Percentiles rank a stretch among this genome's conserved stretches.
Evolutionary conservation across 176 grass and related monocot genomes (phyloP).

Genomic region (Tillandsia fasciculata): DNA sequence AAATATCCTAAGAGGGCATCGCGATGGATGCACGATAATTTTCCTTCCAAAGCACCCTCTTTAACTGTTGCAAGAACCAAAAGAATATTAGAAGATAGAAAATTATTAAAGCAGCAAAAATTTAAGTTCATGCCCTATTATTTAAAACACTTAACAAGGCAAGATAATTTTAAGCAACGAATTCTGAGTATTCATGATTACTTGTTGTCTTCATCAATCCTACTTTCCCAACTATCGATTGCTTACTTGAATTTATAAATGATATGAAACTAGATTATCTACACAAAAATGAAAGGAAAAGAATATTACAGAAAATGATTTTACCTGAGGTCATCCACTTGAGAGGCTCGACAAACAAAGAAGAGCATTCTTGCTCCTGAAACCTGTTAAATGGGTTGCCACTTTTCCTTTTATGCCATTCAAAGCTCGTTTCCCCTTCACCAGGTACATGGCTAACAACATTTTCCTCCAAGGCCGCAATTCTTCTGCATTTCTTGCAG

Average conservation of each 20-base stretch:
- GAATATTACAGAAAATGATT: neutral
- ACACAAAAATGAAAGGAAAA: neutral
- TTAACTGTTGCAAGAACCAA: conserved; percentile 49
- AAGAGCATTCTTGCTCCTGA: conserved; percentile 69
- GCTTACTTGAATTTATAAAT: neutral
- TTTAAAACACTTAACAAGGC: neutral
- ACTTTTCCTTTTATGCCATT: conserved; percentile 56
- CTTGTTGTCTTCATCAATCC: no score
- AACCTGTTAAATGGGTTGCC: conserved; percentile 13
- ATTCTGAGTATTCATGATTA: neutral
- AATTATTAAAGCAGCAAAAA: neutral
- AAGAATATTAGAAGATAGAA: neutral
- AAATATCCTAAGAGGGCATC: conserved; percentile 70
- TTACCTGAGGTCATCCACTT: conserved; percentile 97
- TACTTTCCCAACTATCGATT: no score
- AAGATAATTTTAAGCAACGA: neutral
- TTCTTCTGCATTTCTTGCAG: conserved; percentile 83
- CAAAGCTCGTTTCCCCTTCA: conserved; percentile 67
- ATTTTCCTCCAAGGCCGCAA: conserved; percentile 58
- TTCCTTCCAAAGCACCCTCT: conserved; percentile 87
- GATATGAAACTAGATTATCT: neutral
- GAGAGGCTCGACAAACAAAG: conserved; percentile 79
- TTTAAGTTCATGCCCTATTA: neutral
- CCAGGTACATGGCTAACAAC: conserved; percentile 66
- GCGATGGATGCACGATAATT: conserved; percentile 75